Percentiles rank a stretch among this genome's conserved stretches.
Evolutionary conservation across 176 grass and related monocot species (phyloP).

Genomic region (Lolium perenne): DNA sequence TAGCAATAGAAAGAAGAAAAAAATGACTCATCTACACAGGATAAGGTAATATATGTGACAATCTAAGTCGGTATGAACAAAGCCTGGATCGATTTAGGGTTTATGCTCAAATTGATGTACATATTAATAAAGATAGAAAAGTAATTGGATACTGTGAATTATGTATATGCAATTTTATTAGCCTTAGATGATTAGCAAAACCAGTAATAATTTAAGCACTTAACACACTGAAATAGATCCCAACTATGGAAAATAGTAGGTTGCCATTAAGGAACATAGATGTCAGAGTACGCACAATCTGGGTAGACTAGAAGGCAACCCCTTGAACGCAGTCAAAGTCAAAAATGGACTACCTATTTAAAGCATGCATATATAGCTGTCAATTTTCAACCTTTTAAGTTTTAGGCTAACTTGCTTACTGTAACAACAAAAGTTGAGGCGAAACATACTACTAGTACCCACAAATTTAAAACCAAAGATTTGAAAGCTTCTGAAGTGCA

Average conservation of each 20-base stretch:
- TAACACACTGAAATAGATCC: constrained; percentile 1
- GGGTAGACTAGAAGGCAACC: background rate
- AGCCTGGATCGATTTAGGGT: background rate
- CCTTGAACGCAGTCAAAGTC: constrained; percentile 29
- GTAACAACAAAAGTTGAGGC: constrained; percentile 30
- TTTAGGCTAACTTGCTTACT: constrained; percentile 13
- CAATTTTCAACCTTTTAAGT: constrained; percentile 13
- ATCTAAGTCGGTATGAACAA: background rate
- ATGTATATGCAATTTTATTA: background rate
- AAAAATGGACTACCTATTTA: constrained; percentile 38
- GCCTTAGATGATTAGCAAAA: constrained; percentile 1
- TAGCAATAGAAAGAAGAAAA: background rate
- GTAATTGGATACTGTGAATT: background rate
- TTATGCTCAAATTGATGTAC: constrained; percentile 12
- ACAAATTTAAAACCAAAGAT: constrained; percentile 1
- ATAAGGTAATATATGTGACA: constrained; percentile 21
- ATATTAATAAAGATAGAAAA: background rate
- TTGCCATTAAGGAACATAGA: background rate
- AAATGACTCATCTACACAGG: constrained; percentile 12
- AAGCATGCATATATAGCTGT: constrained; percentile 5
- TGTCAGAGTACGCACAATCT: constrained; percentile 17
- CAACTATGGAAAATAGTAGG: constrained; percentile 19
- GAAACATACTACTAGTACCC: background rate
- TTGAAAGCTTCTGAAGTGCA: background rate
- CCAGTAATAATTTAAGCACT: constrained; percentile 14